These are phyloP conservation scores for Solanum corneliomulleri DNA, from an alignment of 257 asterid species.

Conservation along the genomic window DNA sequence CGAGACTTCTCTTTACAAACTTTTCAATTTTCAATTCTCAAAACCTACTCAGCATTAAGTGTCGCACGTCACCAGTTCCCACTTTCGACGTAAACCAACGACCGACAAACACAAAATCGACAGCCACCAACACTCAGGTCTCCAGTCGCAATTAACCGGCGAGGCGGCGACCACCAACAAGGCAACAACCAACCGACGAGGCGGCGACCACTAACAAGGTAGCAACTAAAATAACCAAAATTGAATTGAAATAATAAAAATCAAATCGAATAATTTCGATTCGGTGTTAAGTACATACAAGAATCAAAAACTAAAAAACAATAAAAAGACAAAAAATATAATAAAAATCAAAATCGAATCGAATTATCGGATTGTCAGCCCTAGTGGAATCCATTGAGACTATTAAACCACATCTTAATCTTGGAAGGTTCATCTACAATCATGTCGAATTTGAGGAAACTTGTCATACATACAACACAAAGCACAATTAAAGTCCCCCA, in stretches of 20 bases:
- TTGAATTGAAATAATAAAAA: rapidly evolving
- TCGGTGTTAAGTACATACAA: not conserved
- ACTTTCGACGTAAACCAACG: not conserved
- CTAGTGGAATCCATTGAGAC: not conserved
- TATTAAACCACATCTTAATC: not conserved
- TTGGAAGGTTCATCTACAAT: not conserved
- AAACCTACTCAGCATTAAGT: not conserved
- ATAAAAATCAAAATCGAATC: too few species aligned
- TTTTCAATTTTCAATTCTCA: not conserved
- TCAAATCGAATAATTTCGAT: not conserved
- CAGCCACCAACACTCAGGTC: not conserved
- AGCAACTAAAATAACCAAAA: too few species aligned
- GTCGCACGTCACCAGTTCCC: not conserved
- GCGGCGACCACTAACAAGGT: too few species aligned
- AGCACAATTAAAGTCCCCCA: not conserved
- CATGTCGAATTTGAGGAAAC: not conserved
- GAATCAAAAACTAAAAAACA: rapidly evolving
- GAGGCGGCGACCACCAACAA: not conserved
- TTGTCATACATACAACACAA: not conserved
- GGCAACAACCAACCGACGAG: not conserved
- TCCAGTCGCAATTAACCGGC: rapidly evolving
- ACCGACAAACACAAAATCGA: not conserved
- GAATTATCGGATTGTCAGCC: too few species aligned
- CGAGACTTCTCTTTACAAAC: not conserved
- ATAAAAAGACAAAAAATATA: too few species aligned